Conservation (phyloP, 805 yeast genomes). For the Yamadazyma endophytica region DNA sequence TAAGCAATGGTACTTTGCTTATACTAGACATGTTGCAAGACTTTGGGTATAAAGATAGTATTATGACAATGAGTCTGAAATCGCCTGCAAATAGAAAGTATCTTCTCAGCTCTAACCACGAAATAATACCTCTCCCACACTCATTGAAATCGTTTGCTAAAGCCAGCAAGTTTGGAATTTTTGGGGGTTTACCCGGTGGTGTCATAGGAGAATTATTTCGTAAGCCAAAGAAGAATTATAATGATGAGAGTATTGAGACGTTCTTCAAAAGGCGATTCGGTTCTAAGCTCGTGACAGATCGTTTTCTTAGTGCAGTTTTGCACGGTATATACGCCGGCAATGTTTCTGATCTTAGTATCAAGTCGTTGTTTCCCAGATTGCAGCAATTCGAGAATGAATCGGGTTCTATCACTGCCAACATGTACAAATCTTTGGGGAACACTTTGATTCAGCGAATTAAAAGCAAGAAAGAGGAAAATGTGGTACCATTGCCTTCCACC, state of each 20-base stretch:
- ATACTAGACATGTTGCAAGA: conserved; percentile 56
- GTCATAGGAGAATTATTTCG: conserved; percentile 50
- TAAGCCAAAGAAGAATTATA: conserved; percentile 9
- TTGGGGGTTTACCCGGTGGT: conserved; percentile 43
- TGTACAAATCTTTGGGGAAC: conserved; percentile 29
- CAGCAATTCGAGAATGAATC: conserved; percentile 53
- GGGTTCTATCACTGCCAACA: conserved; percentile 54
- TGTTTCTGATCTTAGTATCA: conserved; percentile 57
- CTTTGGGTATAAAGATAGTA: conserved; percentile 43
- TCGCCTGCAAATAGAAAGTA: conserved; percentile 73
- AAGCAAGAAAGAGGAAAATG: conserved; percentile 2
- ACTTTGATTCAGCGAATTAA: too few relatives aligned
- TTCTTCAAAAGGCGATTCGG: conserved; percentile 74
- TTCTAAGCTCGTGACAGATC: conserved; percentile 39
- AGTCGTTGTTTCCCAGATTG: conserved; percentile 53
- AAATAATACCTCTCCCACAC: conserved; percentile 54
- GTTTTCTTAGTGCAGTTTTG: conserved; percentile 73
- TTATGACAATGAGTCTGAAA: conserved; percentile 54
- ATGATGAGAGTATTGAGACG: conserved; percentile 70
- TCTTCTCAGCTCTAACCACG: conserved; percentile 44
- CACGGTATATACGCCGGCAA: conserved; percentile 90
- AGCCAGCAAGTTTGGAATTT: conserved; percentile 34
- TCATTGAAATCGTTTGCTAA: conserved; percentile 22
- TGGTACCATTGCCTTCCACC: conserved; percentile 4
- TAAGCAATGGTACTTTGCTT: conserved; percentile 70